These are phyloP conservation scores for Pythium aphanidermatum DNA, from an alignment of 352 stramenopile species.

Conservation along the genomic window DNA sequence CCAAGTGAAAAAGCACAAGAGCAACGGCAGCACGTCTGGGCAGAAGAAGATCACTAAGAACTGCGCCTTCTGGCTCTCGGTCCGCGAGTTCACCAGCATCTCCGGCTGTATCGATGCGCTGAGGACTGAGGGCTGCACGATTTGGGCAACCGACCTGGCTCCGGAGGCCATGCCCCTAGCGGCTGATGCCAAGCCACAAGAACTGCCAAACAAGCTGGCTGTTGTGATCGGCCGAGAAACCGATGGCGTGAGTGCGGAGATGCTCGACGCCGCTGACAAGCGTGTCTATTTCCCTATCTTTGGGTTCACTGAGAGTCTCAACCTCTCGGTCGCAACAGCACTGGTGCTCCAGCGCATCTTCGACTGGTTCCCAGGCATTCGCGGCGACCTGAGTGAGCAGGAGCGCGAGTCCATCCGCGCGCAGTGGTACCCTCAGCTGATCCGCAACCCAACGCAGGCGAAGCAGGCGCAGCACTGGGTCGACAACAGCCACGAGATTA, in stretches of 20 bases:
- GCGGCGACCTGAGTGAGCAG: constrained; percentile 38
- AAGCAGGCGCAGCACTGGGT: constrained; percentile 49
- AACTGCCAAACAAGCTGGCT: constrained; percentile 83
- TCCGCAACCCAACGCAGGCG: constrained; percentile 61
- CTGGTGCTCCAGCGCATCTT: constrained; percentile 88
- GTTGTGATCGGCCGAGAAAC: constrained; percentile 93
- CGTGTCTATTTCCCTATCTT: constrained; percentile 92
- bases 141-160: constrained; percentile 91
- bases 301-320: constrained; percentile 93
- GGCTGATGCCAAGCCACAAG: constrained; percentile 28
- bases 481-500: constrained; percentile 28
- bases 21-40: constrained; percentile 24
- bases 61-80: constrained; percentile 75
- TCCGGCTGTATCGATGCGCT: constrained; percentile 71
- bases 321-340: constrained; percentile 90
- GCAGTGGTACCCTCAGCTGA: constrained; percentile 56
- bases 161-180: constrained; percentile 57
- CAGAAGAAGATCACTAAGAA: constrained; percentile 79
- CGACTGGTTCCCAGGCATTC: constrained; percentile 64
- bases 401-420: constrained; percentile 48
- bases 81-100: constrained; percentile 84
- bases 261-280: constrained; percentile 81
- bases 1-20: constrained; percentile 65
- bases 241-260: constrained; percentile 86
- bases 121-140: constrained; percentile 44